Conservation (phyloP, 2,329 filamentous ascomycete genomes). For the Coccinonectria pachysandricola region DNA sequence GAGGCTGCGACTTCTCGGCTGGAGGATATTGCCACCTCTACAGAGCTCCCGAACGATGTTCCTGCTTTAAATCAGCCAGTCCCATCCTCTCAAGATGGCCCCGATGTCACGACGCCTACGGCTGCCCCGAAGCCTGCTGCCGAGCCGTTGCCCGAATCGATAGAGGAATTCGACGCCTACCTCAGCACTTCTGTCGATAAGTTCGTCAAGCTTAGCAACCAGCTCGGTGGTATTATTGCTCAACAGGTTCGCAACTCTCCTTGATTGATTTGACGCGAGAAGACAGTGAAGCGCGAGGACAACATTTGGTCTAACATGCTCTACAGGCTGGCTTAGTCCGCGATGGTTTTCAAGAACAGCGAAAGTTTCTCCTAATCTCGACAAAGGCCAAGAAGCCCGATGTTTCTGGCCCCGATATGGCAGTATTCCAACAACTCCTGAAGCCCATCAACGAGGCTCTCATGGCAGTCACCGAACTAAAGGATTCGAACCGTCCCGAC, state of each 20-base stretch:
- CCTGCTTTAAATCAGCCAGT: conserved; percentile 33
- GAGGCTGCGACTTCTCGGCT: conserved; percentile 94
- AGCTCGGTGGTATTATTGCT: conserved; percentile 66
- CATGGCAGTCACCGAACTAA: conserved; percentile 66
- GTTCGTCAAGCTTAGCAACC: conserved; percentile 68
- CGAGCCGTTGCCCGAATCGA: conserved; percentile 59
- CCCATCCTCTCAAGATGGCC: conserved; percentile 20
- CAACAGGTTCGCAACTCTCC: conserved; percentile 72
- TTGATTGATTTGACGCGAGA: too few species aligned
- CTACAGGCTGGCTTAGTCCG: conserved; percentile 40
- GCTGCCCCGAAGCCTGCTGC: conserved; percentile 23
- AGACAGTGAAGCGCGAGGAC: too few species aligned
- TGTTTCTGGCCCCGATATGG: conserved; percentile 46
- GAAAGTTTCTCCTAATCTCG: conserved; percentile 77
- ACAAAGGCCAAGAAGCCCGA: conserved; percentile 91
- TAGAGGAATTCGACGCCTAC: conserved; percentile 80
- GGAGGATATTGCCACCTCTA: conserved; percentile 86
- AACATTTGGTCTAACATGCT: too few species aligned
- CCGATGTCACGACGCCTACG: conserved; percentile 25
- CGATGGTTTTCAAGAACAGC: conserved; percentile 69
- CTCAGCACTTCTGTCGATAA: conserved; percentile 63
- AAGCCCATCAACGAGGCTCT: conserved; percentile 81
- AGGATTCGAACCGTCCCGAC: conserved; percentile 69
- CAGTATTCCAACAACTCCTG: conserved; percentile 64
- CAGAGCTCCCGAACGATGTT: conserved; percentile 45